Evolutionary conservation across 208 protist species (phyloP), one percentile per base, ranked within the genome.

Genomic region (Leishmania arabica): DNA sequence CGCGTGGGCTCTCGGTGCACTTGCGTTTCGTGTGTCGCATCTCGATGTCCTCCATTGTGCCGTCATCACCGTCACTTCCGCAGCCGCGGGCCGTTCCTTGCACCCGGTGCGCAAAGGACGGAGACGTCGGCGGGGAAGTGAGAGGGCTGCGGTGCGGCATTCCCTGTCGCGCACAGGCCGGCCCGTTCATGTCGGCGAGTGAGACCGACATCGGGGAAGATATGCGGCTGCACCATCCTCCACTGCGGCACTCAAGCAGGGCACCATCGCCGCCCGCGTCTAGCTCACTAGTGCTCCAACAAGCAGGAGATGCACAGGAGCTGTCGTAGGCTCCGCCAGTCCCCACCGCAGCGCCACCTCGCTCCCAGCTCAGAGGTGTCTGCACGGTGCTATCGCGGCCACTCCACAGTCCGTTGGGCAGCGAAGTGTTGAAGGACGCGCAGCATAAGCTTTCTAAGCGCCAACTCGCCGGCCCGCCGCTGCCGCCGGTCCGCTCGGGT

Each of bases 21-120:
- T 58, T 75, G 24, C 82, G 82, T 45, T 86, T 86, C 21, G 51
- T 56, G 4, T 71, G 34, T 13, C 9, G 68, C 19, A 75, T 78
- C 56, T 86, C 82, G 64, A 85, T 82, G 47, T 86, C 82, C 72
- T 86, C 82, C 78, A 86, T 82, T 2, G 77, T 79, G 73, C 73
- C 34, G 21, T 49, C 77, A 31, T 86, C 82, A 8, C 31, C 76
- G 1, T 31, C 77, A 51, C 37, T 68, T 13, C 31, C 72, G 47
- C 31, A 19, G 27, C 49, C n/a, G 1, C n/a, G 53, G 31, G 45
- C 47, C 1, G 62, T 47, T 21, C 51, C 2, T 51, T 13, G 45
- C 45, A 13, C 27, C 51, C 1, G 51, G 5, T n/a, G 34, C 19
- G 56, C 19, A 45, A 47, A 62, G n/a, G 56, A 66, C 27, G 53